phyloP scores from a whole-genome alignment of 1,284 basidiomycete genomes.

The Hypsizygus ulmarius region DNA sequence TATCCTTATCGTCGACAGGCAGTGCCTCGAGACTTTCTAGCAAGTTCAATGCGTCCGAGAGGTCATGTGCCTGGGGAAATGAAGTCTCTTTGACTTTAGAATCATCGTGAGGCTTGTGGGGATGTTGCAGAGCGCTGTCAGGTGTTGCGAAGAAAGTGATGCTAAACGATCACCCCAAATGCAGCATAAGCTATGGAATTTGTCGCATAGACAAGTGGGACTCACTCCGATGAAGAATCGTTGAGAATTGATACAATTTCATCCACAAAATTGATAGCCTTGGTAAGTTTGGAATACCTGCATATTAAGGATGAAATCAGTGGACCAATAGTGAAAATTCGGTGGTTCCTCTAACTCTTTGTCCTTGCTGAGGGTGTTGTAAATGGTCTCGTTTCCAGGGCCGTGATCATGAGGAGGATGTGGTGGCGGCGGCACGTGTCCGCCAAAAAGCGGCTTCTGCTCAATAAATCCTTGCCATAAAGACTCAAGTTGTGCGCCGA shows the following conservation, averaged over 20 bases:
- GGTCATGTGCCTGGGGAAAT: conserved; percentile 10
- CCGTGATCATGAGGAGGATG: conserved; percentile 6
- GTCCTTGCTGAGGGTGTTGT: conserved; percentile 8
- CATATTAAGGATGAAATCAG: neutral
- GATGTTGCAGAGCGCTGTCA: conserved; percentile 39
- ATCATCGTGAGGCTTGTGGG: conserved; percentile 14
- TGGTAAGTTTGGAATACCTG: conserved; percentile 16
- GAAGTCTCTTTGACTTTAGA: conserved; percentile 5
- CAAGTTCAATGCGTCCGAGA: conserved; percentile 15
- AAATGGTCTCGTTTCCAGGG: conserved; percentile 14
- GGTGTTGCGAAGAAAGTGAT: conserved; percentile 56
- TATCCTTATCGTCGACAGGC: conserved; percentile 23
- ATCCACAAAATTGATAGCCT: conserved; percentile 16
- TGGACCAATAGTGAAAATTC: neutral
- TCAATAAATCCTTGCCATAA: neutral
- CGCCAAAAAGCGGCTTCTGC: neutral
- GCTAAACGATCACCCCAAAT: conserved; percentile 25
- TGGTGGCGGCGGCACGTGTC: neutral
- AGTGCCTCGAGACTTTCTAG: conserved; percentile 24
- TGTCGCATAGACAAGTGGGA: neutral
- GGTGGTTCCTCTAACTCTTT: conserved; percentile 11
- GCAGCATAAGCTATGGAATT: too few relatives aligned
- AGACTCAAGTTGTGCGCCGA: neutral
- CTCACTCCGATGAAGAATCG: conserved; percentile 13
- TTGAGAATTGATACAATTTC: conserved; percentile 16